Base-by-base conservation (phyloP, 2,329 filamentous ascomycete species). In the Nemania serpens region DNA sequence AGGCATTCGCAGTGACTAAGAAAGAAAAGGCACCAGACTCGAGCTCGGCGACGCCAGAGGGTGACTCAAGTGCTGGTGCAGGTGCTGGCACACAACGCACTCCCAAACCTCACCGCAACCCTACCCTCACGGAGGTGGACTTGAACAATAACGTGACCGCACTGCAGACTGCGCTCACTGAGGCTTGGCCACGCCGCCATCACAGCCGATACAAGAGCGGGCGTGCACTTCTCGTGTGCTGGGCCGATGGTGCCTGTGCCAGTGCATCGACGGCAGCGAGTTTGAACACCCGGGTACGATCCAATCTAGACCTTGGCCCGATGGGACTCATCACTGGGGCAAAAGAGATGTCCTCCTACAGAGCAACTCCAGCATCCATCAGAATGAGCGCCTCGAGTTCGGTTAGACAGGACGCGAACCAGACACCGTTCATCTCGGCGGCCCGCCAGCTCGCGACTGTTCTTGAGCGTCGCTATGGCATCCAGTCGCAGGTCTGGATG, bases 191-290 rank as follows among this genome's bases (percentile, higher is more conserved):
- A 3, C 46, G 15, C 10, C 61, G 63, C 4, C 48, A 64, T 17
- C 20, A 61, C n/a, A 64, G 52, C n/a, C 61, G 55, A 20, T 66
- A 66, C 22, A 39, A 49, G 3, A 39, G 42, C 3, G 55, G 17
- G n/a, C 52, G 33, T 11, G 63, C 61, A 9, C 61, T 66, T 25
- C 61, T 66, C 5, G 56, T 64, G 12, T 64, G 61, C 37, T 66
- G 63, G 63, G 51, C 61, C 1, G 63, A 64, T 15, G 29, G 33
- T 7, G 48, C 49, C 9, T 18, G 46, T 20, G 10, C 39, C 1
- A 6, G 36, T 17, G 10, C 47, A 17, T 41, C 51, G 1, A n/a
- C 29, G 3, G 6, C 25, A 22, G 6, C 37, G 4, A 6, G 13
- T 34, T 17, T 33, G 2, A 3, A n/a, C 17, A 13, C 29, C 43